Percentiles rank a stretch among this genome's conserved stretches.
These are phyloP conservation scores for Fraxinus dipetala DNA, from an alignment of 305 asterid species.

Conservation along the genomic window DNA sequence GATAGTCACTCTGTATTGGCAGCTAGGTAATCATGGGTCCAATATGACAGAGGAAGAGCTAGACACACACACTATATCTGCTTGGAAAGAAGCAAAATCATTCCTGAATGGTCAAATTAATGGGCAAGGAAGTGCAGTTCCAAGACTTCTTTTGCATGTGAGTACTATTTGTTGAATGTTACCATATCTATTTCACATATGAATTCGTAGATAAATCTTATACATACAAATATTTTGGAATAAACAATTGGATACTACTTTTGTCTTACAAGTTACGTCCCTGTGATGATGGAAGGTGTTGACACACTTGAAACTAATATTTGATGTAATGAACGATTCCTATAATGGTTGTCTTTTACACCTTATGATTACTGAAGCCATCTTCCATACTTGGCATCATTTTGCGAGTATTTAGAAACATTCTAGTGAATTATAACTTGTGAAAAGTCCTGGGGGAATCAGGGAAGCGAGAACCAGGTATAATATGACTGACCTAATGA, in stretches of 20 bases:
- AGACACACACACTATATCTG: conserved; percentile 85
- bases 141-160: conserved; percentile 71
- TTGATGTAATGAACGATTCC: background rate
- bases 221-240: background rate
- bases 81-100: conserved; percentile 89
- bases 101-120: conserved; percentile 52
- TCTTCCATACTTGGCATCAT: background rate
- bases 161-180: conserved; percentile 32
- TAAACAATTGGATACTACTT: conserved; percentile 7
- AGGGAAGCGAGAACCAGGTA: background rate
- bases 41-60: conserved; percentile 91
- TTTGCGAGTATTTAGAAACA: background rate
- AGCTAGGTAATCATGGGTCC: conserved; percentile 89
- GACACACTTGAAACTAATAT: conserved; percentile 13
- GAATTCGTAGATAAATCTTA: background rate
- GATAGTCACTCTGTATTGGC: conserved; percentile 27
- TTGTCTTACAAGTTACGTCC: background rate
- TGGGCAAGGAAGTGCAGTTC: conserved; percentile 48
- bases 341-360: background rate
- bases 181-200: conserved; percentile 5
- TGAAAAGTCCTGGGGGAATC: background rate
- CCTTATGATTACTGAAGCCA: conserved; percentile 12
- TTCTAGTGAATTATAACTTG: background rate
- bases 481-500: background rate
- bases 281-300: background rate